Evolutionary conservation across 805 yeast genomes (phyloP), one percentile per base, ranked within the genome.

Genomic region (Candida pini): DNA sequence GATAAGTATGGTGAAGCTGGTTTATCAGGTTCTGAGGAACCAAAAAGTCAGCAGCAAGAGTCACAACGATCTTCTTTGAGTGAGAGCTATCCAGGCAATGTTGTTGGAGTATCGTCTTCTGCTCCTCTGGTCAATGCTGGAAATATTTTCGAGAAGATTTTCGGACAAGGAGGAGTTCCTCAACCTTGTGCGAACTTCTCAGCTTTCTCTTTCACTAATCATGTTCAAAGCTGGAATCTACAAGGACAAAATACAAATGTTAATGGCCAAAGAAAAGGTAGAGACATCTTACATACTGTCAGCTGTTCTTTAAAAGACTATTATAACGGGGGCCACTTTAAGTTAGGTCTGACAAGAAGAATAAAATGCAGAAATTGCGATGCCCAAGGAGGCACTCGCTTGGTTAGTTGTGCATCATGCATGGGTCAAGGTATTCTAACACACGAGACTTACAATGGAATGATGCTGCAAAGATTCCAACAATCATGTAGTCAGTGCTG

Each of bases 221-320:
- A 28, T 6, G 24, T 23, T 23, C 13, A 13, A 9, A 12, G 13
- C 18, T 18, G 13, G 10, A 17, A 31, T 19, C 17, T 7, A 14
- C 14, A n/a, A 7, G 24, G 5, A 14, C 16, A 31, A n/a, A 28
- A 28, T 19, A 9, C 19, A 21, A 29, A 21, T 17, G n/a, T 9
- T 5, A 14, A 10, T 12, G 6, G 8, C 1, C 29, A 37, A 30
- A 54, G 54, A 10, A 64, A 58, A 28, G 81, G 82, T 5, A 67
- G 68, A 15, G 74, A 77, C 41, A 80, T 81, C 33, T 65, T 60
- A 38, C 85, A 81, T 50, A 63, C 66, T 6, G 62, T 78, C 31
- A 59, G 62, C 18, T 74, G 79, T 28, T 51, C 76, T 0, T 54
- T 81, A 31, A 66, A 62, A 5, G 86, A 81, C 34, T 60, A 79